Conservation (phyloP, 2,329 filamentous ascomycete genomes). For the Arthrocladium fulminans region DNA sequence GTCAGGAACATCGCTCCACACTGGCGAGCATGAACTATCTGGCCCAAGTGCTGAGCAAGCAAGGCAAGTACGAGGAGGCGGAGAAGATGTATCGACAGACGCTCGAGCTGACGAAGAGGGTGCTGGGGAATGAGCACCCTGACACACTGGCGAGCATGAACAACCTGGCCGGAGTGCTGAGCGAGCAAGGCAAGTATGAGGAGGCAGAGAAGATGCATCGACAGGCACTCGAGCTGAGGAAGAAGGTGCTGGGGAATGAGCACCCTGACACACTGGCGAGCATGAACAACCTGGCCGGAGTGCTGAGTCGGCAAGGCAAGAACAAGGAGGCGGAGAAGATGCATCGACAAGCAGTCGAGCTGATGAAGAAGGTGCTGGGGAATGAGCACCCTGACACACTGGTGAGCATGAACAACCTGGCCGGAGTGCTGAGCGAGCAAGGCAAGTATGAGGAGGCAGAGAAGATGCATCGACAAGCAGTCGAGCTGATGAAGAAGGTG, state of each 20-base stretch:
- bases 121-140: slow-evolving; percentile 22
- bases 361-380: background rate
- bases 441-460: slow-evolving; percentile 19
- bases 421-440: slow-evolving; percentile 6
- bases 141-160: slow-evolving; percentile 22
- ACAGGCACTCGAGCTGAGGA: slow-evolving; percentile 11
- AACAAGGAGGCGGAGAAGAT: background rate
- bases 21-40: slow-evolving; percentile 21
- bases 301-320: background rate
- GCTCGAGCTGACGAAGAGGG: slow-evolving; percentile 1
- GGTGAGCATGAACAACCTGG: background rate
- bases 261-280: no score
- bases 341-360: background rate
- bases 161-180: slow-evolving; percentile 13
- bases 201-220: slow-evolving; percentile 15
- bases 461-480: slow-evolving; percentile 5
- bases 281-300: slow-evolving; percentile 12
- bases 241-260: slow-evolving; percentile 14
- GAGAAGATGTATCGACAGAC: slow-evolving; percentile 9
- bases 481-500: no score
- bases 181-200: slow-evolving; percentile 14
- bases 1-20: slow-evolving; percentile 23
- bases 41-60: slow-evolving; percentile 6
- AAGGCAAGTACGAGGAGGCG: slow-evolving; percentile 20
- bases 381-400: background rate